Conservation (phyloP, 140 eudicot species). For the Senecio squalidus region DNA sequence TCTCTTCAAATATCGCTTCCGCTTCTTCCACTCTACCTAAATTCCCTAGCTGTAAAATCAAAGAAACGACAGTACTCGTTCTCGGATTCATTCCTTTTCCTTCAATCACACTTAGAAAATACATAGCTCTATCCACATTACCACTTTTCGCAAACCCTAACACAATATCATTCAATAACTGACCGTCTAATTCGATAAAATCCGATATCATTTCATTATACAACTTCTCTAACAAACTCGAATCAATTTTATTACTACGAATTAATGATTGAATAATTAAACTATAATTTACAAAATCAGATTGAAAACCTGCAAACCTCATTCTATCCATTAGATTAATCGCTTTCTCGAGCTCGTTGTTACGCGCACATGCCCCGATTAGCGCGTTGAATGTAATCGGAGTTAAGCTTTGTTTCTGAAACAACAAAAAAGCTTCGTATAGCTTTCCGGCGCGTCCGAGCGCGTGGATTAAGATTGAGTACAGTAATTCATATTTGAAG, state of each 20-base stretch:
- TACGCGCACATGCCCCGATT: slow-evolving; percentile 91
- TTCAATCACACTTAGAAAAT: slow-evolving; percentile 55
- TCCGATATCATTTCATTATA: slow-evolving; percentile 58
- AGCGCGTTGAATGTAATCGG: slow-evolving; percentile 83
- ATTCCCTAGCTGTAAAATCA: slow-evolving; percentile 64
- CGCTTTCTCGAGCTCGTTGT: slow-evolving; percentile 80
- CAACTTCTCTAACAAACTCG: slow-evolving; percentile 40
- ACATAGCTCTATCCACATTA: slow-evolving; percentile 58
- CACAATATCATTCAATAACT: slow-evolving; percentile 67
- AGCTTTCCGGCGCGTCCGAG: slow-evolving; percentile 71
- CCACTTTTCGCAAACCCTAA: slow-evolving; percentile 78
- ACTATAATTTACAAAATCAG: slow-evolving; percentile 80
- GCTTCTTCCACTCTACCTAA: slow-evolving; percentile 81
- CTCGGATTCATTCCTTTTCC: slow-evolving; percentile 83
- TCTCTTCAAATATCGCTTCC: slow-evolving; percentile 85
- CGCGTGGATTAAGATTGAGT: slow-evolving; percentile 78
- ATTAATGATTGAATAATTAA: slow-evolving; percentile 61
- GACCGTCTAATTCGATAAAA: slow-evolving; percentile 65
- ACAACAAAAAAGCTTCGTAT: slow-evolving; percentile 76
- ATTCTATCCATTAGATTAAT: slow-evolving; percentile 61
- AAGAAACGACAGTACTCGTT: slow-evolving; percentile 50
- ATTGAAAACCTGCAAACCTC: slow-evolving; percentile 72
- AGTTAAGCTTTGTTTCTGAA: slow-evolving; percentile 60
- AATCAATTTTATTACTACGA: slow-evolving; percentile 51
- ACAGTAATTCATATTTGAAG: slow-evolving; percentile 72